Conservation (phyloP, 176 grass and related monocot species). For the Oryza glaberrima region DNA sequence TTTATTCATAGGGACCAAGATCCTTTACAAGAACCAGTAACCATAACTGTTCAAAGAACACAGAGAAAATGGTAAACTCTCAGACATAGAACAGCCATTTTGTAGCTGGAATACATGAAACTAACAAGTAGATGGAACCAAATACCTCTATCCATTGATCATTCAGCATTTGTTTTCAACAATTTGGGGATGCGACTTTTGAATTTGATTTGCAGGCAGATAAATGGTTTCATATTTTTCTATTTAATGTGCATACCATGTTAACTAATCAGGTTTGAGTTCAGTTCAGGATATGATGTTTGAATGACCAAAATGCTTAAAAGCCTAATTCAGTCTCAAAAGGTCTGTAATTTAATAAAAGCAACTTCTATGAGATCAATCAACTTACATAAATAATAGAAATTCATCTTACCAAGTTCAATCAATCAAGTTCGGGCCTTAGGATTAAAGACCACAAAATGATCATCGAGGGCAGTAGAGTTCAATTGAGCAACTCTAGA, state of each 20-base stretch:
- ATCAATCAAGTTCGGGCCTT: neutral
- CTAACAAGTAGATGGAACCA: neutral
- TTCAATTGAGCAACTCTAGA: neutral
- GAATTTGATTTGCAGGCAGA: constrained; percentile 2
- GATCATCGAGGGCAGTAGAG: neutral
- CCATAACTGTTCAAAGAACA: constrained; percentile 8
- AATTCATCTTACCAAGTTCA: constrained; percentile 1
- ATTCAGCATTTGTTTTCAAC: neutral
- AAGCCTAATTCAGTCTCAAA: neutral
- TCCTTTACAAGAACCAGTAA: constrained; percentile 23
- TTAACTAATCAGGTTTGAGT: neutral
- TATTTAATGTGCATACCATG: constrained; percentile 12
- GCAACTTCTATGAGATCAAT: constrained; percentile 8
- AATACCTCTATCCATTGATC: neutral
- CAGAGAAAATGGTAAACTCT: constrained; percentile 18
- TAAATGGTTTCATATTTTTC: neutral
- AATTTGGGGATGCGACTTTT: neutral
- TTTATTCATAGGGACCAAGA: constrained; percentile 21
- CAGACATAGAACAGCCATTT: neutral
- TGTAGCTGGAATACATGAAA: constrained; percentile 16
- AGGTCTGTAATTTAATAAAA: neutral
- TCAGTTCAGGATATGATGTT: neutral
- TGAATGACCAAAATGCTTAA: neutral
- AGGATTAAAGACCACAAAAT: too few relatives aligned
- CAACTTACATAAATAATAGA: neutral